Base-by-base conservation (phyloP, 345 rosid species). In the Erysimum cheiranthoides region DNA sequence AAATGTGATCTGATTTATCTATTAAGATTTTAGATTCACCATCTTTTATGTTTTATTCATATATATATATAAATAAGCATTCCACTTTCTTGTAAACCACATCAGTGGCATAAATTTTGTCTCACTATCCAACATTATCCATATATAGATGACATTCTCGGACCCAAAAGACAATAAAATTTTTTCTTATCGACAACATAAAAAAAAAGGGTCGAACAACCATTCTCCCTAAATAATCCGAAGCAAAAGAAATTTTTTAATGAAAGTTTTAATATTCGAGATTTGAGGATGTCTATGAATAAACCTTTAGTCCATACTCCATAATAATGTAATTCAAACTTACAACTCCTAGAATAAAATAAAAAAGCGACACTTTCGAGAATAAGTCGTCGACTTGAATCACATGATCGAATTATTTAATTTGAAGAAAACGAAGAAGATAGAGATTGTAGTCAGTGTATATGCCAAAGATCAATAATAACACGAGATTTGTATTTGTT, bases 231-330 rank as follows among this genome's bases (percentile, higher is more conserved):
- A 45, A 14, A 74, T 16, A 66, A 12, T 36, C 42, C 8, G 8
- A 34, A 5, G 7, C 5, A 34, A 5, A 34, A 34, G 7, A 34
- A 1, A 34, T 5, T 21, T 2, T 16, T 17, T 39, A 51, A 30
- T 3, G 18, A 54, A 64, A 34, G 58, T 35, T 57, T 57, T 68
- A 39, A 67, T 39, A 75, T 75, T 67, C 73, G 61, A 59, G 10
- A 47, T 47, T 6, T 67, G 34, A 39, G 12, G 73, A 49, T 67
- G 73, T 42, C 62, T 31, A 67, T 67, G 79, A 31, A 75, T 56
- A 65, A 65, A 32, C 68, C 62, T 75, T 75, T 68, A 49, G 46
- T 50, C 68, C 68, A 75, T 68, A 68, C 73, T 60, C 59, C 51
- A 46, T 66, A 27, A 57, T 66, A 66, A 36, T 54, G 30, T n/a